phyloP scores from a whole-genome alignment of 2,329 filamentous ascomycete genomes.

The Aspergillus sojae region DNA sequence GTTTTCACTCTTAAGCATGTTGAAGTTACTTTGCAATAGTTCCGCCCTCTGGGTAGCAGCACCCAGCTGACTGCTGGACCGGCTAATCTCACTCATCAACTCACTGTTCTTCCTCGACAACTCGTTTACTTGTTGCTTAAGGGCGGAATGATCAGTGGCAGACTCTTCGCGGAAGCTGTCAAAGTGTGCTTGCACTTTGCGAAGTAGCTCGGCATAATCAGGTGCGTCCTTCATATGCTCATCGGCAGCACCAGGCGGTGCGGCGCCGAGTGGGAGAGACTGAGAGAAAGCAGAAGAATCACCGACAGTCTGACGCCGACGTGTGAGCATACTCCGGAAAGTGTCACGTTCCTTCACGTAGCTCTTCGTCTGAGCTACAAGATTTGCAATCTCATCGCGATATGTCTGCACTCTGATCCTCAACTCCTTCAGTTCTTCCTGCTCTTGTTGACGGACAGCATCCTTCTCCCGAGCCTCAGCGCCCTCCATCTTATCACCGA shows the following conservation, averaged over 20 bases:
- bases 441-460: constrained; percentile 56
- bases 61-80: constrained; percentile 76
- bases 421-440: constrained; percentile 72
- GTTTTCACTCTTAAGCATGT: constrained; percentile 82
- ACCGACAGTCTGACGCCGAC: constrained; percentile 64
- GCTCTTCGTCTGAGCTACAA: constrained; percentile 82
- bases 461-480: constrained; percentile 73
- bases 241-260: constrained; percentile 48
- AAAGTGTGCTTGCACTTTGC: constrained; percentile 86
- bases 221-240: constrained; percentile 57
- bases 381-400: constrained; percentile 81
- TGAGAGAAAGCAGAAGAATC: constrained; percentile 70
- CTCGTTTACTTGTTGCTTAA: constrained; percentile 82
- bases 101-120: constrained; percentile 80
- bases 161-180: constrained; percentile 88
- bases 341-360: constrained; percentile 96
- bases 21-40: constrained; percentile 86
- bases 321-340: constrained; percentile 91
- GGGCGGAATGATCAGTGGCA: constrained; percentile 73
- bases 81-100: constrained; percentile 80
- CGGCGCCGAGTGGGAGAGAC: constrained; percentile 62
- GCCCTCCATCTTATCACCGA: constrained; percentile 88
- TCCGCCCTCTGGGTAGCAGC: constrained; percentile 83
- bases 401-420: constrained; percentile 74
- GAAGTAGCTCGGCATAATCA: constrained; percentile 75